phyloP scores from a whole-genome alignment of 352 stramenopile species.

The Pythium pyrilobum region DNA sequence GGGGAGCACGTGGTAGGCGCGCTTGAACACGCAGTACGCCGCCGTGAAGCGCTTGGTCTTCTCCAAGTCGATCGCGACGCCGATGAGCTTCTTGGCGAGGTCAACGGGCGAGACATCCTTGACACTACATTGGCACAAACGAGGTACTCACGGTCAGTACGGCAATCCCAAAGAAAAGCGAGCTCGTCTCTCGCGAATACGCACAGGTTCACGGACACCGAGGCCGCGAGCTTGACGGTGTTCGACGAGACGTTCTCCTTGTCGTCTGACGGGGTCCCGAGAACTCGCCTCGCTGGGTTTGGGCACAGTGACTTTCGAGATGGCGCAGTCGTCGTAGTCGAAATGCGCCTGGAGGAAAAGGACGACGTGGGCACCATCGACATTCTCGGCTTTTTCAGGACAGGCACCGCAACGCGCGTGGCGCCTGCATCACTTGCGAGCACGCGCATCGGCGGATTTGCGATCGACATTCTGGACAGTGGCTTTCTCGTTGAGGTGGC shows the following conservation, averaged over 20 bases:
- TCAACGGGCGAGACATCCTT: conserved; percentile 27
- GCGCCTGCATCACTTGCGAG: background rate
- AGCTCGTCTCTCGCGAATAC: background rate
- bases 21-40: conserved; percentile 49
- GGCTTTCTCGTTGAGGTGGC: background rate
- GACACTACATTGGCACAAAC: background rate
- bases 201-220: conserved; percentile 1
- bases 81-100: conserved; percentile 53
- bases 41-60: conserved; percentile 30
- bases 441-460: conserved; percentile 1
- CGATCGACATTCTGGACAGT: conserved; percentile 10
- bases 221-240: background rate
- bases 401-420: background rate
- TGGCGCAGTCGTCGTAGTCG: background rate
- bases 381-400: conserved; percentile 10
- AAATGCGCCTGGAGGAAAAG: background rate
- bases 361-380: conserved; percentile 8
- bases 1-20: conserved; percentile 41
- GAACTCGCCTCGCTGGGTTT: background rate
- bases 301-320: conserved; percentile 7
- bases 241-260: conserved; percentile 17
- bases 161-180: background rate
- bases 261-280: background rate
- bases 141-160: background rate
- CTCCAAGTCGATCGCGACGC: conserved; percentile 46